Evolutionary conservation across 306 rosid species (phyloP), one percentile per base, ranked within the genome.

Genomic region (Medicago arabica): DNA sequence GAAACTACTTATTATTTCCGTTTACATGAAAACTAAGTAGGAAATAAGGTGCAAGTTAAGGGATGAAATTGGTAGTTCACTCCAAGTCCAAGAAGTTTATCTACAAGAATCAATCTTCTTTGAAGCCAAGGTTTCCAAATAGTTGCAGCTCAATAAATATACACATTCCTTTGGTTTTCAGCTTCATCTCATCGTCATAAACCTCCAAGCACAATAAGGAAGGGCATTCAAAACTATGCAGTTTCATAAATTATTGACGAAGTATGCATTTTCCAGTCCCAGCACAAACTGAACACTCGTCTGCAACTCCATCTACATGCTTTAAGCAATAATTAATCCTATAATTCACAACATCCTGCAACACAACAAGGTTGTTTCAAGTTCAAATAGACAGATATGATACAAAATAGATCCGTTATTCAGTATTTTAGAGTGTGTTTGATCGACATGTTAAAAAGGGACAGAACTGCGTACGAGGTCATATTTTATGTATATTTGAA

Each of bases 341-440:
- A 50, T 90, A 97, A 72, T 85, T 82, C 83, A 90, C 83, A 70
- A 89, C 97, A 90, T 90, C 90, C 99, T 95, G 93, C 83, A 71
- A 66, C 81, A 83, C 66, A 41, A 75, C 25, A 57, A 3, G 31
- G 31, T 72, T 40, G 16, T 8, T 67, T 61, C 17, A 41, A 43
- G 68, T 78, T 83, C 75, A 77, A 72, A 23, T 3, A 3, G 31
- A 0, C 31, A 28, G 4, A 28, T 0, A 28, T 3, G 31, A 28
- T 28, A 3, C 47, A 53, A 53, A 53, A 71, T 11, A 40, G 36
- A 47, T 55, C 61, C 28, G 14, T 14, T 25, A 54, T 62, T 53
- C 12, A 34, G 44, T 43, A 19, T 14, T 73, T 41, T 16, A 23
- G 72, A 17, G 21, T 25, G 60, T 47, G 28, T 69, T 67, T 25